Base-by-base conservation (phyloP, 2,329 filamentous ascomycete genomes). In the Colletotrichum sp. region DNA sequence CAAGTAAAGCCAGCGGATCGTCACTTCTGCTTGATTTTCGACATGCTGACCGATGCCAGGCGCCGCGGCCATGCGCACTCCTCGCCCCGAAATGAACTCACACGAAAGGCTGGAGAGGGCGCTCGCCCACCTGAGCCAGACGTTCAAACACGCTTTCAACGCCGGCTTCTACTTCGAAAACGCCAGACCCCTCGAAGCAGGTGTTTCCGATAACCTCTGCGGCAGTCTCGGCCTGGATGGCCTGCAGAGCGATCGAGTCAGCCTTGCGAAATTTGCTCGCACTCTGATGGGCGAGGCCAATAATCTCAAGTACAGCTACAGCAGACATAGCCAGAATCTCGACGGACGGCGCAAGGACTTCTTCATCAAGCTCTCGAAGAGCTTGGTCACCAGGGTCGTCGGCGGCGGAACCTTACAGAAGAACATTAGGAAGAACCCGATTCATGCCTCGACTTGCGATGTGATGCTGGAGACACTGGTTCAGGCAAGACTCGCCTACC, bases 21-120 rank as follows among this genome's bases (percentile, higher is more conserved):
- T 21, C 3, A 49, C 0, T 21, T 49, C 44, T 21, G 10, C n/a
- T 49, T 1, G 0, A 21, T 13, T 49, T 49, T 49, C 0, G 6
- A 21, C 0, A 21, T 21, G n/a, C n/a, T 49, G n/a, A 49, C n/a
- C n/a, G n/a, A 13, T 49, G 3, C 0, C n/a, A 49, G 44, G 44
- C n/a, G 44, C 44, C n/a, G 44, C 44, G 1, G 44, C n/a, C 10
- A 21, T 21, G 10, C 44, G 44, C 0, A 49, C 44, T 49, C 10
- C 44, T 49, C 44, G n/a, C n/a, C n/a, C n/a, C 6, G 44, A 21
- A n/a, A 21, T 49, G 44, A 49, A 49, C n/a, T 12, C 44, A 21
- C 44, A 49, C 44, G 6, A 49, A 21, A 49, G 13, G n/a, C 44
- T 7, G 44, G 55, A 28, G 24, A 59, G 28, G 1, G 26, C 13